Evolutionary conservation across 805 yeast genomes (phyloP), one percentile per base, ranked within the genome.

Genomic region (Yamadazyma ubonensis): DNA sequence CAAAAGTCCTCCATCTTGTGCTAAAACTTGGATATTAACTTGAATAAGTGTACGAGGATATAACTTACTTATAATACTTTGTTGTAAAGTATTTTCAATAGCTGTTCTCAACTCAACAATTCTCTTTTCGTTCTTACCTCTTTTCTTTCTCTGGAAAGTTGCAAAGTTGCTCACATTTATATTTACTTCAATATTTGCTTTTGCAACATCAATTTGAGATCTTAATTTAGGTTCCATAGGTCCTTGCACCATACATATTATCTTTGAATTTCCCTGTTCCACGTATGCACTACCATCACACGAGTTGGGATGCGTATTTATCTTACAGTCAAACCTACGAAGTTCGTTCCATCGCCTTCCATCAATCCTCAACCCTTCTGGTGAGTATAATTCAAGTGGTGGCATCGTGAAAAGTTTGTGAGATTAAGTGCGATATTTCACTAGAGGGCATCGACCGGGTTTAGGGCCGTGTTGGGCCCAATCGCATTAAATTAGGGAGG

Each of bases 311-410:
- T 90, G 97, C 1, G 98, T 89, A 54, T 88, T 88, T 39, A 87
- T 79, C 14, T 79, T 76, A 56, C 96, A 86, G 27, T 78, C 78
- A 54, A 93, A 86, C 21, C 81, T 74, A 36, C 98, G 80, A 31
- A 90, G 72, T 60, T 93, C 99, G 54, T 91, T 88, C 89, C 93
- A 89, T 46, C 99, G 75, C 52, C 99, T 79, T 2, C 99, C 99
- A 59, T 93, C 98, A 10, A 83, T 69, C 48, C 99, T 73, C 33
- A 93, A 73, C 4, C 99, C 99, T 63, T 93, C 98, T 5, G 96
- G 96, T 0, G 97, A 90, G 57, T 86, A 91, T 32, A 93, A 63
- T 68, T 93, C 99, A 51, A 80, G 63, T 40, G 86, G 71, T 29
- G 83, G 78, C 83, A 79, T 79, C 34, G 29, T 18, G 35, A 32